Percentiles rank a stretch among this genome's conserved stretches.
These are phyloP conservation scores for Sugiyamaella floridensis DNA, from an alignment of 805 yeast species.

Conservation along the genomic window DNA sequence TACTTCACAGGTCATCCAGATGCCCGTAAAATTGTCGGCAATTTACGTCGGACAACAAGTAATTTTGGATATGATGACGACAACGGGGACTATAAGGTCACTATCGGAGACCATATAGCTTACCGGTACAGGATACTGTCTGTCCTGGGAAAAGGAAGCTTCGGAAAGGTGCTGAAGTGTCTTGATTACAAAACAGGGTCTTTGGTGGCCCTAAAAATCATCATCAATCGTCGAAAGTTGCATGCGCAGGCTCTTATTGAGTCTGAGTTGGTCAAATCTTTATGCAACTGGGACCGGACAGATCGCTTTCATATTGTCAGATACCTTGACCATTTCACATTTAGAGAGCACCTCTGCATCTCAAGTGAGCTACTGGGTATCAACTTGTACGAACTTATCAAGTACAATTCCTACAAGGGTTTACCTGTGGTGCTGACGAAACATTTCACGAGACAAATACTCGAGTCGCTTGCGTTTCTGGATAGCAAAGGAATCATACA, in stretches of 20 bases:
- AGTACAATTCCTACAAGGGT: conserved; percentile 32
- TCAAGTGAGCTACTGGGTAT: conserved; percentile 65
- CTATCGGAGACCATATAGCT: conserved; percentile 63
- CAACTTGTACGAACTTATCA: conserved; percentile 54
- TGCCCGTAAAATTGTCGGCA: conserved; percentile 19
- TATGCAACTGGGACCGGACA: conserved; percentile 33
- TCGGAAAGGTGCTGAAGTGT: conserved; percentile 71
- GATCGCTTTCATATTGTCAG: conserved; percentile 39
- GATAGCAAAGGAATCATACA: conserved; percentile 58
- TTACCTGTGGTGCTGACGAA: conserved; percentile 29
- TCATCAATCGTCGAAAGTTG: conserved; percentile 67
- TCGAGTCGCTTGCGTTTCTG: conserved; percentile 53
- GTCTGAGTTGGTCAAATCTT: conserved; percentile 53
- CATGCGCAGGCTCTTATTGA: conserved; percentile 73
- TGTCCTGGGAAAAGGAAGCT: conserved; percentile 69
- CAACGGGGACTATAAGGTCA: conserved; percentile 52
- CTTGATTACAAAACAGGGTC: conserved; percentile 55
- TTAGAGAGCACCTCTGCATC: conserved; percentile 77
- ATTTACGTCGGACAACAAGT: conserved; percentile 22
- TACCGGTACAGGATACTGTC: conserved; percentile 60
- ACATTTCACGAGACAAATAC: conserved; percentile 46
- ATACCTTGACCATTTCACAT: conserved; percentile 64
- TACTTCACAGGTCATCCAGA: conserved; percentile 44
- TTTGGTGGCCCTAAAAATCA: conserved; percentile 66
- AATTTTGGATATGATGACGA: conserved; percentile 72